phyloP scores from a whole-genome alignment of 345 rosid genomes.

The Eutrema heterophyllum region DNA sequence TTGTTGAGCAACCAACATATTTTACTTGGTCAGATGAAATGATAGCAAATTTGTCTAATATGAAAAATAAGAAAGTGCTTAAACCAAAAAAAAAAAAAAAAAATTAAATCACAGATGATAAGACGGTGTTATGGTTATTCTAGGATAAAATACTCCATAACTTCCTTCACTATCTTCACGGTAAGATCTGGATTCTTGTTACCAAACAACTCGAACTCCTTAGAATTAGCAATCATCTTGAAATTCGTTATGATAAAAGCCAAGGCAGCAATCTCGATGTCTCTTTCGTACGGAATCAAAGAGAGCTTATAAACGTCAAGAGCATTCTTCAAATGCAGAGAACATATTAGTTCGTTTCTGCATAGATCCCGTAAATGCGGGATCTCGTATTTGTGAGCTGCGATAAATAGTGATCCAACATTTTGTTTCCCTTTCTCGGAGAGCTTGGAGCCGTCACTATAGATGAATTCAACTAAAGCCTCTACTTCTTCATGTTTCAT shows the following conservation, averaged over 20 bases:
- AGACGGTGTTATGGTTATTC: no score
- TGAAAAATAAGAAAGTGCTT: no score
- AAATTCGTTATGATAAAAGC: not conserved
- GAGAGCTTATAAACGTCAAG: not conserved
- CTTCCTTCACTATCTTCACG: not conserved
- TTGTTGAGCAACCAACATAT: no score
- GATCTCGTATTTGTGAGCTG: conserved; percentile 7
- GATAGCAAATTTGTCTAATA: no score
- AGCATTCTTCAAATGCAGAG: not conserved
- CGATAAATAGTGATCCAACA: not conserved
- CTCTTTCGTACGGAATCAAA: not conserved
- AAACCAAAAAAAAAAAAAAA: not conserved
- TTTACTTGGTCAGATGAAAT: no score
- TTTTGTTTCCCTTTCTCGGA: not conserved
- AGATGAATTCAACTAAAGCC: not conserved
- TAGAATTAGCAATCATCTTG: not conserved
- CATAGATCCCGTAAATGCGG: not conserved
- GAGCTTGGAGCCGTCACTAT: not conserved
- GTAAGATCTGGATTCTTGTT: not conserved
- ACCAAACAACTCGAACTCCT: not conserved
- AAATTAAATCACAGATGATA: no score
- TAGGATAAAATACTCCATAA: no score
- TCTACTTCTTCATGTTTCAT: conserved; percentile 9
- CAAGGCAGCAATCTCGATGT: not conserved
- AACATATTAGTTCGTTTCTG: not conserved